phyloP scores from a whole-genome alignment of 805 yeast genomes.

The Yarrowia keelungensis region DNA sequence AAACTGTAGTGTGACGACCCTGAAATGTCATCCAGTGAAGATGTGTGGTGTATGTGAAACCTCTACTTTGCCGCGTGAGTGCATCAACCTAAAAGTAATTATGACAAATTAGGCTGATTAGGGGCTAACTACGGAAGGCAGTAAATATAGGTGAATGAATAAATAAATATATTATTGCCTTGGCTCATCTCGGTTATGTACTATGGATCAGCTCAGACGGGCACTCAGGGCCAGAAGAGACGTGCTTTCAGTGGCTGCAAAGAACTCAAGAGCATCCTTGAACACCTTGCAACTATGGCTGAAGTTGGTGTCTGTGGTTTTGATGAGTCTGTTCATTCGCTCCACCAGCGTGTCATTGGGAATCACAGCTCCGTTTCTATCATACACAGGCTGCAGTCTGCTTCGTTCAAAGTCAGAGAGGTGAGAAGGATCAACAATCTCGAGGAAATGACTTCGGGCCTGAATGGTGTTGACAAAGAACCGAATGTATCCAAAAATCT shows the following conservation, averaged over 20 bases:
- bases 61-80: not conserved
- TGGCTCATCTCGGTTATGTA: not conserved
- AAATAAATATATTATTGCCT: conserved; percentile 16
- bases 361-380: conserved; percentile 43
- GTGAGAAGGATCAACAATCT: conserved; percentile 46
- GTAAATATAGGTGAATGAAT: not conserved
- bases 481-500: conserved; percentile 53
- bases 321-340: conserved; percentile 46
- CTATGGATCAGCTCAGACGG: conserved; percentile 46
- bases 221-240: conserved; percentile 54
- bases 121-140: too few relatives aligned
- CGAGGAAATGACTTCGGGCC: conserved; percentile 43
- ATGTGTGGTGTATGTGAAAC: not conserved
- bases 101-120: not conserved
- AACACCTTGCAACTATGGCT: conserved; percentile 54
- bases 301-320: conserved; percentile 51
- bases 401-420: conserved; percentile 40
- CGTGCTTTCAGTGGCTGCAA: conserved; percentile 56
- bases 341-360: conserved; percentile 44
- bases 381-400: conserved; percentile 40
- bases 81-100: conserved; percentile 7
- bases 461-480: conserved; percentile 46
- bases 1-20: conserved; percentile 1
- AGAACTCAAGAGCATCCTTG: conserved; percentile 53
- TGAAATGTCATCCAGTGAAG: not conserved